Evolutionary conservation across 345 rosid genomes (phyloP).

Genomic region (Excoecaria cochinchinensis): DNA sequence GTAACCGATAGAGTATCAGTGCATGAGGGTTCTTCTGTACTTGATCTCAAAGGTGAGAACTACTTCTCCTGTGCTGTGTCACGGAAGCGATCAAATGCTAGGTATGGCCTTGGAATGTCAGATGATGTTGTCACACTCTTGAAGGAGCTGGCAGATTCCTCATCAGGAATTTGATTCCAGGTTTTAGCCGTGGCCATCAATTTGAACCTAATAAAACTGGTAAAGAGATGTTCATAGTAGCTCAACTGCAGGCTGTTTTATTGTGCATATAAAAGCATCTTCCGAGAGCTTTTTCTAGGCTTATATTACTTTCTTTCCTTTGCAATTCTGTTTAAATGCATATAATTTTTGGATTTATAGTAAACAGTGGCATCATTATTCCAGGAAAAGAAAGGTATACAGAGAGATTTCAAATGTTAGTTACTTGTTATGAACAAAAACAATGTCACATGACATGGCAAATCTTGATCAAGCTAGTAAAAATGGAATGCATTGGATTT

Average conservation of each 20-base stretch:
- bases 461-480: background rate
- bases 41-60: slow-evolving; percentile 50
- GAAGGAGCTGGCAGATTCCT: slow-evolving; percentile 30
- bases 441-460: background rate
- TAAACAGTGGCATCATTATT: background rate
- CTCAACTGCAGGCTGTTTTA: background rate
- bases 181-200: background rate
- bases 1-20: slow-evolving; percentile 24
- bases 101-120: slow-evolving; percentile 46
- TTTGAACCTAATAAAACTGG: background rate
- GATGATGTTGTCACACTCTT: slow-evolving; percentile 44
- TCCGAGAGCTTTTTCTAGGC: background rate
- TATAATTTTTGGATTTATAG: background rate
- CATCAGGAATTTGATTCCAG: slow-evolving; percentile 11
- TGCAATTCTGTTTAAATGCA: background rate
- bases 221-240: background rate
- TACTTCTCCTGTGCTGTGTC: slow-evolving; percentile 62
- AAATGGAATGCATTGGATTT: background rate
- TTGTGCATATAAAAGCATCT: slow-evolving; percentile 1
- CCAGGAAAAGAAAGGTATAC: background rate
- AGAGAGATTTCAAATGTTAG: background rate
- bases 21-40: slow-evolving; percentile 54
- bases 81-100: slow-evolving; percentile 46
- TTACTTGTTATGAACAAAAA: background rate
- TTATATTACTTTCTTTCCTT: background rate